phyloP scores from a whole-genome alignment of 768 basidiomycete species.

The Pulveroboletus frians region DNA sequence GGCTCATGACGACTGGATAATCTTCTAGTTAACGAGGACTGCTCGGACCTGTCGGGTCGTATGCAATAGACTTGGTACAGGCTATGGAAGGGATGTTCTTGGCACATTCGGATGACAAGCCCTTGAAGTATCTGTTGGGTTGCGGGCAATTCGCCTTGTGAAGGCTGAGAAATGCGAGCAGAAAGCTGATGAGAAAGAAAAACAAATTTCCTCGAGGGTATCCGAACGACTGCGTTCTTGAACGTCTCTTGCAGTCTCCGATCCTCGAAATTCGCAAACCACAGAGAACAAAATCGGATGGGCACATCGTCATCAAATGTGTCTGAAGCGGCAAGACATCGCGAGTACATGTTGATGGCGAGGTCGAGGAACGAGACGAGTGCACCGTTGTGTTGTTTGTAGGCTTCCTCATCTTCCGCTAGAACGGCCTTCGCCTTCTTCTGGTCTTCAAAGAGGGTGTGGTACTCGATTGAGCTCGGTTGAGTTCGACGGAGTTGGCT shows the following conservation, averaged over 20 bases:
- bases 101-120: constrained; percentile 70
- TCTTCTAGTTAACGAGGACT: constrained; percentile 31
- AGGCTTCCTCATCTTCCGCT: constrained; percentile 47
- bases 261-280: constrained; percentile 84
- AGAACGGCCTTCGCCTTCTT: constrained; percentile 45
- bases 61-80: constrained; percentile 87
- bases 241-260: constrained; percentile 40
- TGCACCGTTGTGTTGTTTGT: constrained; percentile 38
- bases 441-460: constrained; percentile 34
- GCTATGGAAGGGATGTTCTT: constrained; percentile 91
- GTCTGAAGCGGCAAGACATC: constrained; percentile 64
- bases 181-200: constrained; percentile 92
- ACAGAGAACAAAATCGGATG: constrained; percentile 82
- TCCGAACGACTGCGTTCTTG: constrained; percentile 43
- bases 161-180: constrained; percentile 65
- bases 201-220: constrained; percentile 86
- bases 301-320: constrained; percentile 70
- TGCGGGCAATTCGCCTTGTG: constrained; percentile 23
- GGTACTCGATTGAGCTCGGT: constrained; percentile 14
- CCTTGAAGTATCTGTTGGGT: constrained; percentile 58
- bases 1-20: constrained; percentile 42
- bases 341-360: constrained; percentile 84
- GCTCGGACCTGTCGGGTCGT: constrained; percentile 33
- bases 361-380: constrained; percentile 61
- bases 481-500: constrained; percentile 28